Evolutionary conservation across 2,329 filamentous ascomycete genomes (phyloP), one percentile per base, ranked within the genome.

Genomic region (Aspergillus aculeatinus): DNA sequence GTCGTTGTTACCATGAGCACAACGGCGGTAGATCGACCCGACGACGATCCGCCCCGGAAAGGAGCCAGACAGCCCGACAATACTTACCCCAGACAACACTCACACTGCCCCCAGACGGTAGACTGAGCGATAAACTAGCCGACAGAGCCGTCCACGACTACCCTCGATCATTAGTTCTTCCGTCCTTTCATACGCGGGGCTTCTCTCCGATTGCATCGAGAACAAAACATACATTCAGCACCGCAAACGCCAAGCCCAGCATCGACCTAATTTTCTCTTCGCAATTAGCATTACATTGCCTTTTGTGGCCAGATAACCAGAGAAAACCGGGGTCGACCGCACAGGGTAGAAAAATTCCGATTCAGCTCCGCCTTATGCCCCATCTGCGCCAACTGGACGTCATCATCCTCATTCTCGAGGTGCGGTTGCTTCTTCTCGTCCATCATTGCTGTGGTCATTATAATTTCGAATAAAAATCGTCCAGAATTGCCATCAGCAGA

Each of bases 21-120:
- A 33, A 19, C 11, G 14, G 14, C 23, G 14, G 14, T 31, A 16
- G 19, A 19, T 12, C 5, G 16, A 29, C 23, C 27, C 27, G 27
- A 29, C 27, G 9, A 6, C 27, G 5, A 9, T 29, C 27, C 27
- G 10, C 7, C 9, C 27, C 27, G 27, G 27, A 23, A 33, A 2
- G 11, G 25, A 23, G 47, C 27, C 27, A 29, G 27, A 1, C 27
- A 9, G 27, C 27, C 7, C 3, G 27, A 29, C 27, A 29, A 50
- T 25, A 47, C 69, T 23, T 63, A 84, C 89, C 90, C 89, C 89
- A 93, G 59, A 93, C 83, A 25, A 92, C 87, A 53, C 87, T 83
- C 7, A 84, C 87, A 11, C 88, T 84, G 0, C 90, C 90, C 31
- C 90, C 90, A n/a, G 85, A 88, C 0, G 89, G 88, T 33, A 93